Evolutionary conservation across 441 rosid genomes (phyloP).

Genomic region (Monsonia emarginata): DNA sequence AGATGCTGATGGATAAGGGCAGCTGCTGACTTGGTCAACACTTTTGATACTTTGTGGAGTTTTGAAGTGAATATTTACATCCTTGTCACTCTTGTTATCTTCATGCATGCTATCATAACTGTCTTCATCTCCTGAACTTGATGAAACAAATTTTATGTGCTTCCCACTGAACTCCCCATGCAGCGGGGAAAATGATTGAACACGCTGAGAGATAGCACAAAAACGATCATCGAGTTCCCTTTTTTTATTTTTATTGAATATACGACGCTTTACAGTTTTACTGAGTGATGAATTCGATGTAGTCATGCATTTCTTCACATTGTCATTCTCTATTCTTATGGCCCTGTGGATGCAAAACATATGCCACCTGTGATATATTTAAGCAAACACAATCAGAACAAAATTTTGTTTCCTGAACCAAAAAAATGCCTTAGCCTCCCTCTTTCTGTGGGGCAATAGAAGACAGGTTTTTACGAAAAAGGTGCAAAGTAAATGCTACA

Average conservation of each 20-base stretch:
- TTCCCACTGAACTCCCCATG: constrained; percentile 59
- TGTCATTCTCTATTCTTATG: constrained; percentile 39
- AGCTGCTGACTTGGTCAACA: constrained; percentile 45
- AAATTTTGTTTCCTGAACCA: no score
- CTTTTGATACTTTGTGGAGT: constrained; percentile 22
- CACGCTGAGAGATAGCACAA: constrained; percentile 38
- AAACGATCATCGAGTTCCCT: constrained; percentile 43
- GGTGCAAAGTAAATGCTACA: constrained; percentile 16
- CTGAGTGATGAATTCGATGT: constrained; percentile 20
- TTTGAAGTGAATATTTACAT: constrained; percentile 15
- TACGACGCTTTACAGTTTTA: constrained; percentile 25
- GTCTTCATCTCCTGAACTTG: constrained; percentile 69
- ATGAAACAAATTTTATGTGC: constrained; percentile 67
- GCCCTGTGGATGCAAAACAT: constrained; percentile 55
- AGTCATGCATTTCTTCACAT: constrained; percentile 32
- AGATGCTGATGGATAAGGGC: constrained; percentile 90
- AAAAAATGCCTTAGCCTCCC: no score
- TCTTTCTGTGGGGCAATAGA: no score
- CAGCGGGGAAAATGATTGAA: constrained; percentile 53
- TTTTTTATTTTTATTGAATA: constrained; percentile 35
- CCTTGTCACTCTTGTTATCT: constrained; percentile 21
- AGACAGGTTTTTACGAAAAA: not conserved
- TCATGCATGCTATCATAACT: constrained; percentile 31
- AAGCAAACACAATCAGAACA: not conserved
- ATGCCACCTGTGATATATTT: constrained; percentile 48